Evolutionary conservation across 2,329 filamentous ascomycete species (phyloP).

Genomic region (Trichoderma semiorbis): DNA sequence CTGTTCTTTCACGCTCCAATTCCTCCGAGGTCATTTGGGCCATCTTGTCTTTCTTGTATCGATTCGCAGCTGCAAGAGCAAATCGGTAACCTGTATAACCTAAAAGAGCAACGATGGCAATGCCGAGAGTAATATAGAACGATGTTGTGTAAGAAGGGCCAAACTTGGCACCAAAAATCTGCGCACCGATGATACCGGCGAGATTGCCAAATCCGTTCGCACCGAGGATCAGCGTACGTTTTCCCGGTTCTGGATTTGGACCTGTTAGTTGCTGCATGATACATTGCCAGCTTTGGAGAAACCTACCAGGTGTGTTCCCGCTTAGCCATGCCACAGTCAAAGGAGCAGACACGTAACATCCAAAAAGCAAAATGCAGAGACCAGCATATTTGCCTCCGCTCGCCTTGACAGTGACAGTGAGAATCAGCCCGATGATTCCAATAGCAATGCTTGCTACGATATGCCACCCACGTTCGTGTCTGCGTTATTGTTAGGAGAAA

Average conservation of each 20-base stretch:
- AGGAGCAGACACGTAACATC: background rate
- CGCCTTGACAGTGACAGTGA: background rate
- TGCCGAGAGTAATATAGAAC: background rate
- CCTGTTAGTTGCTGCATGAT: background rate
- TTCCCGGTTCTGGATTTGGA: background rate
- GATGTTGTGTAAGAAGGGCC: background rate
- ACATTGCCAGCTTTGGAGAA: background rate
- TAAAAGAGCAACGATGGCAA: background rate
- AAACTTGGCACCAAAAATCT: background rate
- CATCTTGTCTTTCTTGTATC: background rate
- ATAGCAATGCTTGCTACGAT: background rate
- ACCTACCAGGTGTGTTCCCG: background rate
- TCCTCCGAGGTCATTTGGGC: background rate
- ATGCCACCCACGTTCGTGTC: background rate
- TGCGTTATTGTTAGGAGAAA: background rate
- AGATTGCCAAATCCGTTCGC: background rate
- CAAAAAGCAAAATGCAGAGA: background rate
- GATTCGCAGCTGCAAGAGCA: background rate
- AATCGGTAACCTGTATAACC: background rate
- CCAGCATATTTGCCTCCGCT: background rate
- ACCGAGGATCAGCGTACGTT: background rate
- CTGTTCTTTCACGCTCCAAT: background rate
- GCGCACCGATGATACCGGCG: background rate
- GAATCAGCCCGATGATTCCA: background rate
- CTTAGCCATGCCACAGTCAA: background rate